These are phyloP conservation scores for Phialophora tarda DNA, from an alignment of 2,329 filamentous ascomycete species.

Conservation along the genomic window DNA sequence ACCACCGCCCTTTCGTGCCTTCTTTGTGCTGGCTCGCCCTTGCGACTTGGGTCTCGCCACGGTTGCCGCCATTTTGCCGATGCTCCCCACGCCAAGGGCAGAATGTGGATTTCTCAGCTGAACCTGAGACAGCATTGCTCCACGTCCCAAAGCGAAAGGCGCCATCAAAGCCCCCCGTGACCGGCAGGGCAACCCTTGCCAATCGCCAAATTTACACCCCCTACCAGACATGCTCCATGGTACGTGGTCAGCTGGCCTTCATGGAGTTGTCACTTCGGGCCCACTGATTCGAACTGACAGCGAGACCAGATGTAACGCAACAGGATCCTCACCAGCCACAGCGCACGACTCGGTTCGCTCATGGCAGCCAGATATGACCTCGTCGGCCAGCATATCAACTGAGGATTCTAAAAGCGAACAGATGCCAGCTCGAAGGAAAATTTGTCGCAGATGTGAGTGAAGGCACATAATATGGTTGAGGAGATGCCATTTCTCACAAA, in stretches of 20 bases:
- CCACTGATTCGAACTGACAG: neutral
- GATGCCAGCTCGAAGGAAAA: neutral
- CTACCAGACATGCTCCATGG: neutral
- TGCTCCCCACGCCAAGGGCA: neutral
- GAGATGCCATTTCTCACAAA: neutral
- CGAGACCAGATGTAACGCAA: neutral
- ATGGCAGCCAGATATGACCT: neutral
- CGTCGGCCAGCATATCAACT: neutral
- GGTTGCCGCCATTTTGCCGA: neutral
- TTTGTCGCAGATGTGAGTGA: neutral
- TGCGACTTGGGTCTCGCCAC: constrained; percentile 1
- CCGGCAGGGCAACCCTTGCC: neutral
- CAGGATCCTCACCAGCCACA: neutral
- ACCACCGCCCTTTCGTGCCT: neutral
- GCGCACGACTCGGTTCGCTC: neutral
- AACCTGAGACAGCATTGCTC: neutral
- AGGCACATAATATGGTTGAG: neutral
- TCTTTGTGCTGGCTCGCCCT: neutral
- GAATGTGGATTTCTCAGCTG: neutral
- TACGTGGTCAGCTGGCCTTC: neutral
- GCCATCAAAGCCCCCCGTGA: neutral
- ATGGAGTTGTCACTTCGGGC: neutral
- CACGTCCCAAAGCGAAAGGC: neutral
- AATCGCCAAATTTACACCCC: neutral
- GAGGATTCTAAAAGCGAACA: neutral